Percentiles rank a stretch among this genome's conserved stretches.
These are phyloP conservation scores for Penicillium sp. DNA, from an alignment of 2,329 filamentous ascomycete species.

Conservation along the genomic window DNA sequence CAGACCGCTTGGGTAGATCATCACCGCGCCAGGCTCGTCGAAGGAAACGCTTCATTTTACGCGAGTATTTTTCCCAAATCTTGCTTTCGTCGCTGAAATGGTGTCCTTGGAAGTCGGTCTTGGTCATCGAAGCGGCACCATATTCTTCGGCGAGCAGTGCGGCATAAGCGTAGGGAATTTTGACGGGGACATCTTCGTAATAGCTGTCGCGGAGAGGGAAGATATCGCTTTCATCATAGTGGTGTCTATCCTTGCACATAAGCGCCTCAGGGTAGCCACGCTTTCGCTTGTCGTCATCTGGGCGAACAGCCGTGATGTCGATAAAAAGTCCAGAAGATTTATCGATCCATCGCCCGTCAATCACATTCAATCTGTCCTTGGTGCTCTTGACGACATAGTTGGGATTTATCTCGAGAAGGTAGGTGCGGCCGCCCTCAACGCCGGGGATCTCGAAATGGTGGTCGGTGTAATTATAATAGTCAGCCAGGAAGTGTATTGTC, in stretches of 20 bases:
- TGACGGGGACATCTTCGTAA: constrained; percentile 56
- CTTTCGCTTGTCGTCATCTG: constrained; percentile 42
- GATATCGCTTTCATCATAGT: constrained; percentile 54
- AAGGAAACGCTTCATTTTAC: constrained; percentile 4
- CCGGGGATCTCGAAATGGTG: constrained; percentile 48
- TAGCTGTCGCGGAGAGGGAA: constrained; percentile 57
- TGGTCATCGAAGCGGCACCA: constrained; percentile 49
- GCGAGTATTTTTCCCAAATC: constrained; percentile 29
- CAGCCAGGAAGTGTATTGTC: constrained; percentile 56
- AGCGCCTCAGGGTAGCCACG: constrained; percentile 44
- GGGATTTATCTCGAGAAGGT: constrained; percentile 61
- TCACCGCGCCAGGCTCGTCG: constrained; percentile 5
- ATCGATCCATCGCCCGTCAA: constrained; percentile 64
- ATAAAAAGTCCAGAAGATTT: constrained; percentile 60
- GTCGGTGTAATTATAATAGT: constrained; percentile 64
- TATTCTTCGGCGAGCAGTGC: constrained; percentile 58
- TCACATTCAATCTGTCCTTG: constrained; percentile 54
- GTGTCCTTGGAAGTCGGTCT: constrained; percentile 46
- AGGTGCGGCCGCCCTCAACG: constrained; percentile 41
- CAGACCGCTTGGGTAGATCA: constrained; percentile 6
- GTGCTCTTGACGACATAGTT: constrained; percentile 49
- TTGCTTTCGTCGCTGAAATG: constrained; percentile 33
- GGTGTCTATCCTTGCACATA: constrained; percentile 60
- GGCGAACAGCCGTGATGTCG: constrained; percentile 59
- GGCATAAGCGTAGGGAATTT: constrained; percentile 58